phyloP scores from a whole-genome alignment of 345 rosid genomes.

The Pistacia atlantica region DNA sequence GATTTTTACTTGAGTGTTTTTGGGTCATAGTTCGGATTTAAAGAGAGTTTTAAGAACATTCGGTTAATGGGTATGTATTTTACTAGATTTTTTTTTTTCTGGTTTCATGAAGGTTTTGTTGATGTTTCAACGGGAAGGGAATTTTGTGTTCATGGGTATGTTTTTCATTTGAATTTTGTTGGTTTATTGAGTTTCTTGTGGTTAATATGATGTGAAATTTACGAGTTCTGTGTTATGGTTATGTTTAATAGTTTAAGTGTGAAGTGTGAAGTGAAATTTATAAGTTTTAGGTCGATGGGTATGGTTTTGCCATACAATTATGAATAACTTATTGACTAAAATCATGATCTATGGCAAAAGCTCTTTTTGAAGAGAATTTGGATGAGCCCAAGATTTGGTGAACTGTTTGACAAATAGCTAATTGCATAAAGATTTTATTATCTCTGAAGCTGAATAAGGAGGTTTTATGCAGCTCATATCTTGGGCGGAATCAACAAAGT shows the following conservation, averaged over 20 bases:
- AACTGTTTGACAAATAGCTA: neutral
- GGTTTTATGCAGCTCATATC: conserved; percentile 41
- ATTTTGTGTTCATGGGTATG: too few species aligned
- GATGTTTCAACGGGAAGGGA: too few species aligned
- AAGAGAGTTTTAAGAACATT: neutral
- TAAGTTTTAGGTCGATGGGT: neutral
- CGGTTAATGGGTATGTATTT: neutral
- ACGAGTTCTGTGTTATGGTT: too few species aligned
- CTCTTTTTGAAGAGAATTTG: neutral
- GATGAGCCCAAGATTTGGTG: neutral
- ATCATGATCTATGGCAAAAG: neutral
- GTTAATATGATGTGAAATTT: too few species aligned
- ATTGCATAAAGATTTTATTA: neutral
- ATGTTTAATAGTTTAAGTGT: too few species aligned
- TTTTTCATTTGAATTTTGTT: too few species aligned
- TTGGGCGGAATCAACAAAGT: conserved; percentile 15
- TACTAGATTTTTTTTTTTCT: neutral
- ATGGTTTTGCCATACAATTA: neutral
- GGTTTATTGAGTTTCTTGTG: too few species aligned
- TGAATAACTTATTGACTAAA: neutral
- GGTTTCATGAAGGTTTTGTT: too few species aligned
- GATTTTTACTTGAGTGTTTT: neutral
- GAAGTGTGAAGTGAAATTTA: neutral
- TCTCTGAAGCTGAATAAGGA: neutral
- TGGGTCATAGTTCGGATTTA: too few species aligned